Conservation (phyloP, 768 basidiomycete species). For the Serendipita sp. region DNA sequence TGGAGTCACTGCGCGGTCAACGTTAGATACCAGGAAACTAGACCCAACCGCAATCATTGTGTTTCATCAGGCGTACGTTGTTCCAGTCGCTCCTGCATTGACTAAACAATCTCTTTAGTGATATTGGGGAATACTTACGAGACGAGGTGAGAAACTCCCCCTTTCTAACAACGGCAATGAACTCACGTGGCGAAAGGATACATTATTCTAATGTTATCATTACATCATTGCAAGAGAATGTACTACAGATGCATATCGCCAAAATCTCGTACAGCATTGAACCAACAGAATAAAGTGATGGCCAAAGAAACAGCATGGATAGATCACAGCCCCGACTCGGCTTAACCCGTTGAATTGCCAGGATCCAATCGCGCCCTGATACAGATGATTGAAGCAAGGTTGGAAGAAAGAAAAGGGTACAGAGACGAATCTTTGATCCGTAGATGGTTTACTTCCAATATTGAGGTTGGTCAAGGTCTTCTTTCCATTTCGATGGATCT, state of each 20-base stretch:
- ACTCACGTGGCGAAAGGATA: slow-evolving; percentile 35
- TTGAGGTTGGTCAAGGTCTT: not conserved
- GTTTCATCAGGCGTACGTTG: slow-evolving; percentile 85
- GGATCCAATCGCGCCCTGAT: no score
- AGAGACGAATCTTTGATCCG: no score
- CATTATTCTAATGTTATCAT: slow-evolving; percentile 38
- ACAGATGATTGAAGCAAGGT: no score
- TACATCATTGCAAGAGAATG: not conserved
- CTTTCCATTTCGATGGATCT: not conserved
- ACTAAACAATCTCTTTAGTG: slow-evolving; percentile 30
- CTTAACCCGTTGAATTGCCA: no score
- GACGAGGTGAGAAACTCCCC: slow-evolving; percentile 50
- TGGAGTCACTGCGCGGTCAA: slow-evolving; percentile 91
- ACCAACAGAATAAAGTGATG: no score
- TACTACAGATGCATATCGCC: not conserved
- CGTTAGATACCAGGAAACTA: slow-evolving; percentile 88
- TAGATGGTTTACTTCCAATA: not conserved
- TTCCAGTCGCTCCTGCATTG: not conserved
- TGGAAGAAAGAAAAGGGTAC: no score
- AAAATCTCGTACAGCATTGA: not conserved
- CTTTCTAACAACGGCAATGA: no score
- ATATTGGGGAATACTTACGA: slow-evolving; percentile 94
- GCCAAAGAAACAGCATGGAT: no score
- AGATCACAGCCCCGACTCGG: no score
- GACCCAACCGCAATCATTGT: slow-evolving; percentile 96